A percentile compares a stretch with the other conserved stretches of the same genome.
Evolutionary conservation across 2,329 filamentous ascomycete species (phyloP).

Genomic region (Polytolypa hystricis): DNA sequence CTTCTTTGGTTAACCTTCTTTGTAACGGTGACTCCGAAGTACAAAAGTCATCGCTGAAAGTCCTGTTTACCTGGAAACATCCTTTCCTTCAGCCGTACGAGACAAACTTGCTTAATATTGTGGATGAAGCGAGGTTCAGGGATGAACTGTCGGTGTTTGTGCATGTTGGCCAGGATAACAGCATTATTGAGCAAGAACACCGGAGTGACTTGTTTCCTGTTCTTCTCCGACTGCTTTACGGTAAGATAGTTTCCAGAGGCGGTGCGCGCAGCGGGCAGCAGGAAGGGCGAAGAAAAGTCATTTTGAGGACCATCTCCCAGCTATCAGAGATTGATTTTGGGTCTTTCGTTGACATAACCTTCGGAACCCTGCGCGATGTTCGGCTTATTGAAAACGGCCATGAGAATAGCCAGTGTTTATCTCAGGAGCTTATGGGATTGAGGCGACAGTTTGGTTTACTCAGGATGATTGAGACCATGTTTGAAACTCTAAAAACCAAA

Average conservation of each 20-base stretch:
- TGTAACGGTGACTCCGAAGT: conserved; percentile 84
- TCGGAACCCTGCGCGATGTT: conserved; percentile 56
- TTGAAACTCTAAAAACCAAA: conserved; percentile 69
- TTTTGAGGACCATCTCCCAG: conserved; percentile 68
- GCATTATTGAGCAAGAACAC: conserved; percentile 62
- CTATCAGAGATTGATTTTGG: conserved; percentile 63
- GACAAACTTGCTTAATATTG: conserved; percentile 72
- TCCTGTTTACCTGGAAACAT: conserved; percentile 81
- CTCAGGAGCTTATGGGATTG: conserved; percentile 48
- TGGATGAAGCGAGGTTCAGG: conserved; percentile 84
- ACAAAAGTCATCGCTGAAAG: conserved; percentile 74
- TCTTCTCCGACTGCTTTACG: conserved; percentile 76
- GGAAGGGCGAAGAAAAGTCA: conserved; percentile 61
- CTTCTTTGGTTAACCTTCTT: conserved; percentile 62
- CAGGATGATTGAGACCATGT: conserved; percentile 80
- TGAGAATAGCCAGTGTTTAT: conserved; percentile 44
- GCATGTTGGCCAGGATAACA: conserved; percentile 53
- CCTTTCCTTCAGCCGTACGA: conserved; percentile 64
- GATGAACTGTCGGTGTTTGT: conserved; percentile 89
- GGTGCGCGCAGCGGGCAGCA: conserved; percentile 66
- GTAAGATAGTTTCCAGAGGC: conserved; percentile 73
- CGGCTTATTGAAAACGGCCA: conserved; percentile 43
- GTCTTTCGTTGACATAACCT: conserved; percentile 72
- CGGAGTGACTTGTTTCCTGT: conserved; percentile 68
- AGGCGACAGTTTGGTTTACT: conserved; percentile 84